A percentile compares a stretch with the other conserved stretches of the same genome.
phyloP scores from a whole-genome alignment of 2,329 filamentous ascomycete species.

The Aphanoascus verrucosus region DNA sequence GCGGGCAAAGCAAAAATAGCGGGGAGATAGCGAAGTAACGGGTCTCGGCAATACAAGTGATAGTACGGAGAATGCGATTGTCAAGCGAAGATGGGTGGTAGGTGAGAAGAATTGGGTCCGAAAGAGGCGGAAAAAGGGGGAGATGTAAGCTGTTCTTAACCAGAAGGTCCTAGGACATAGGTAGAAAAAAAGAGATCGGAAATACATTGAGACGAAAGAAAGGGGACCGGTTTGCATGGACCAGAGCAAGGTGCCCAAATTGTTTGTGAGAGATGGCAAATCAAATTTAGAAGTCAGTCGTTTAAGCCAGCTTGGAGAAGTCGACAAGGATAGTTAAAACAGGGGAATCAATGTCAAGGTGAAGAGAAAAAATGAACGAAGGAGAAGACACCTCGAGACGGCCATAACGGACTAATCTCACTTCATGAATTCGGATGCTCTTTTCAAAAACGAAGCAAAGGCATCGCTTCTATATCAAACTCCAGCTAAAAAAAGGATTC shows the following conservation, averaged over 20 bases:
- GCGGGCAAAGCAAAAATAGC: not conserved
- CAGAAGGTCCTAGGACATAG: not conserved
- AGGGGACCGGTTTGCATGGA: not conserved
- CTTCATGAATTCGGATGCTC: not conserved
- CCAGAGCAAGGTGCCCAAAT: not conserved
- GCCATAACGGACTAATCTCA: not conserved
- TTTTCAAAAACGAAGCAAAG: not conserved
- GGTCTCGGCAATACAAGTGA: not conserved
- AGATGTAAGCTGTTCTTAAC: not conserved
- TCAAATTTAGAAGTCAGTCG: not conserved
- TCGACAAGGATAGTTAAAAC: not conserved
- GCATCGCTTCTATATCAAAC: constrained; percentile 6
- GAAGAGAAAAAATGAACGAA: not conserved
- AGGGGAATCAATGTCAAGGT: not conserved
- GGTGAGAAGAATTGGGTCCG: not conserved
- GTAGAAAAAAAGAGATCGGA: not conserved
- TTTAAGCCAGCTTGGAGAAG: too few species aligned
- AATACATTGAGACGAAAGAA: not conserved
- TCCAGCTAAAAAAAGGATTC: constrained; percentile 7
- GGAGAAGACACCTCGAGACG: not conserved
- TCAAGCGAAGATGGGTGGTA: not conserved
- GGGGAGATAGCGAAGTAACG: too few species aligned
- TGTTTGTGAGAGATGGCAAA: not conserved
- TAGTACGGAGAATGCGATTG: not conserved
- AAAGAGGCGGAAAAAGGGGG: not conserved